These are phyloP conservation scores for Fusarium pseudoanthophilum DNA, from an alignment of 2,329 filamentous ascomycete species.

Conservation along the genomic window DNA sequence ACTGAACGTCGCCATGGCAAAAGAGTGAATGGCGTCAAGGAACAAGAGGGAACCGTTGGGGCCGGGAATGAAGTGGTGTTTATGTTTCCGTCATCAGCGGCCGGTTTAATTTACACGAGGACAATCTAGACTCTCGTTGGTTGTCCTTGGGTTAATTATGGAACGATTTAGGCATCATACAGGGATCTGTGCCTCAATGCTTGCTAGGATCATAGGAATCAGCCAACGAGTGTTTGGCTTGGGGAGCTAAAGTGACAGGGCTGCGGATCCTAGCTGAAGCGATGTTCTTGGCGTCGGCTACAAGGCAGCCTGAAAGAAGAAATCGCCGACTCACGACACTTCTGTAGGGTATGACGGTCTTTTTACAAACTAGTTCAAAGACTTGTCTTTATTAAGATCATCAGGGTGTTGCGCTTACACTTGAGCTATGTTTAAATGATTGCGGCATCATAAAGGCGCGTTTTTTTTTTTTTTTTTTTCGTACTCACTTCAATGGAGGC, in stretches of 20 bases:
- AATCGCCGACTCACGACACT: background rate
- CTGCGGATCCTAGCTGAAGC: conserved; percentile 15
- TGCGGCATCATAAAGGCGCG: too few species aligned
- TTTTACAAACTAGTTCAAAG: too few species aligned
- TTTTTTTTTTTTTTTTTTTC: too few species aligned
- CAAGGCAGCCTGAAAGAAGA: background rate
- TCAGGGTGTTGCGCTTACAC: too few species aligned
- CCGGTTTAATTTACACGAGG: background rate
- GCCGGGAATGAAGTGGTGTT: conserved; percentile 12
- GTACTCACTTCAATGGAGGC: too few species aligned
- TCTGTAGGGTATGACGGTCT: background rate
- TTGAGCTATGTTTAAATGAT: too few species aligned
- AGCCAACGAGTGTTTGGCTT: conserved; percentile 1
- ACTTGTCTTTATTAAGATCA: too few species aligned
- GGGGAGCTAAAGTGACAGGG: background rate
- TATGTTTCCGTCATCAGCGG: conserved; percentile 7
- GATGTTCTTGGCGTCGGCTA: background rate
- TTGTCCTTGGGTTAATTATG: background rate
- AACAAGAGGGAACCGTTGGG: background rate
- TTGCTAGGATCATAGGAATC: background rate
- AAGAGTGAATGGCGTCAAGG: background rate
- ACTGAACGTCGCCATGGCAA: conserved; percentile 9
- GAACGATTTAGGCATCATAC: conserved; percentile 16
- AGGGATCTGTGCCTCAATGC: conserved; percentile 10
- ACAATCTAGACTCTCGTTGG: conserved; percentile 1